These are phyloP conservation scores for Spiraea crenata DNA, from an alignment of 331 rosid species.

Conservation along the genomic window DNA sequence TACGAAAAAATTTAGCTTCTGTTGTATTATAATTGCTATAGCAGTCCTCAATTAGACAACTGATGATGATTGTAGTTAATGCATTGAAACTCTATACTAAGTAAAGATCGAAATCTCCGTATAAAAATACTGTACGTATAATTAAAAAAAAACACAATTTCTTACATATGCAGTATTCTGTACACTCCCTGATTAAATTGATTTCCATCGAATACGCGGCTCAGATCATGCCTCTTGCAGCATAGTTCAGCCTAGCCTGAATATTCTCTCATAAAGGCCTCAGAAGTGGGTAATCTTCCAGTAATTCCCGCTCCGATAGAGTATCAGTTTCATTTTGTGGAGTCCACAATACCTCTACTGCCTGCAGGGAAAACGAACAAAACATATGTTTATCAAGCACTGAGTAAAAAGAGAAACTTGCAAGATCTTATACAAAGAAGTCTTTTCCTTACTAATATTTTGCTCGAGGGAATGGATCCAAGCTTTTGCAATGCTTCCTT, in stretches of 20 bases:
- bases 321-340: constrained; percentile 96
- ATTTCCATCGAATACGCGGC: neutral
- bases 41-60: neutral
- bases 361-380: constrained; percentile 44
- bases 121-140: constrained; percentile 8
- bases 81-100: neutral
- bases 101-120: neutral
- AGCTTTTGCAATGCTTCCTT: constrained; percentile 94
- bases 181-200: constrained; percentile 22
- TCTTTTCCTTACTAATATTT: constrained; percentile 58
- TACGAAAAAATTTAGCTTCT: neutral
- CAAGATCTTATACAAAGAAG: neutral
- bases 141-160: neutral
- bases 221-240: constrained; percentile 24
- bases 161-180: constrained; percentile 19
- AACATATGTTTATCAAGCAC: neutral
- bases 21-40: neutral
- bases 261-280: constrained; percentile 64
- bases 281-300: constrained; percentile 94
- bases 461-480: constrained; percentile 84
- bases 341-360: constrained; percentile 98
- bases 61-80: neutral
- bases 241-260: constrained; percentile 8
- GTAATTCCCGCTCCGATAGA: constrained; percentile 87
- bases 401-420: neutral